phyloP scores from a whole-genome alignment of 1,139 yeast genomes.

The Debaryomyces fabryi region DNA sequence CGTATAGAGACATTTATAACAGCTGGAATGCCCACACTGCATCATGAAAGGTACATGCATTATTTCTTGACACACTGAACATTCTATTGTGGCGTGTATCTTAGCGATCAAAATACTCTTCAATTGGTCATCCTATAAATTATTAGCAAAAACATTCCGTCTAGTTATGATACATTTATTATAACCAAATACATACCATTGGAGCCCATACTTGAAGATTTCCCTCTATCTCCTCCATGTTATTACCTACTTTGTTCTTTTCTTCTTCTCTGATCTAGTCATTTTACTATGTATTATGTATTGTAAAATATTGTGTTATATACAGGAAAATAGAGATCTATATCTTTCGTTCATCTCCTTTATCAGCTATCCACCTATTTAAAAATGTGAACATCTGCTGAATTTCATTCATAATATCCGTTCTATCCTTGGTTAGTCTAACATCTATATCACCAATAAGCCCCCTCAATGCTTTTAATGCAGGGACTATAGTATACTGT shows the following conservation, averaged over 20 bases:
- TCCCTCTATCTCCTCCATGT: conserved; percentile 7
- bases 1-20: conserved; percentile 50
- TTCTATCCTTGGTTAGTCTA: conserved; percentile 34
- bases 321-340: conserved; percentile 11
- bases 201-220: conserved; percentile 8
- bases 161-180: background rate
- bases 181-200: conserved; percentile 9
- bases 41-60: conserved; percentile 48
- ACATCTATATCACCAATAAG: conserved; percentile 39
- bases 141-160: conserved; percentile 16
- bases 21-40: conserved; percentile 49
- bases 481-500: conserved; percentile 2
- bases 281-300: background rate
- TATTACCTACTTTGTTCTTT: background rate
- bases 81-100: conserved; percentile 34
- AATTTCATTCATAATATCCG: conserved; percentile 24
- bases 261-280: background rate
- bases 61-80: conserved; percentile 47
- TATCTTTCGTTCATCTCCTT: conserved; percentile 11
- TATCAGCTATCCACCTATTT: conserved; percentile 26
- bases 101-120: conserved; percentile 24
- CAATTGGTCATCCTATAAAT: conserved; percentile 19
- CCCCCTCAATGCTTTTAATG: conserved; percentile 25
- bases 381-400: conserved; percentile 28
- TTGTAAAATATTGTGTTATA: conserved; percentile 5